Base-by-base conservation (phyloP, 73 alveolate species). In the Halteria grandinella region DNA sequence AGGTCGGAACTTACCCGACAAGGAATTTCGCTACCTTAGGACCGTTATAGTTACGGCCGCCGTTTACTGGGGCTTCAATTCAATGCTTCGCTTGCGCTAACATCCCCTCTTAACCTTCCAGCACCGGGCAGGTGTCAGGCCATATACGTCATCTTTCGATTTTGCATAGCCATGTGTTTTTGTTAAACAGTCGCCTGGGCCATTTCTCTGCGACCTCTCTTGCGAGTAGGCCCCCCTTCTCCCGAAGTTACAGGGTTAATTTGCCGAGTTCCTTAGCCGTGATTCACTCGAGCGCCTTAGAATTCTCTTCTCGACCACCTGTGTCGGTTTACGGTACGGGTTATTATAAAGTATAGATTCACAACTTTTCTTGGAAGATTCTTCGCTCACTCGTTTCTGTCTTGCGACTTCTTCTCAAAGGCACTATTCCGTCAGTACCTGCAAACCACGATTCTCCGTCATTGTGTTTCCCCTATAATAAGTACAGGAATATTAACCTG, bases 251-350 rank as follows among this genome's bases (percentile, higher is more conserved):
- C 90, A 44, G 90, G 49, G 40, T 21, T 33, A 79, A 12, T 79
- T 79, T 79, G 90, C 90, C 90, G 75, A 79, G 79, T 79, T 79
- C 90, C 90, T 79, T 79, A 76, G 52, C 15, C 60, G 1, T 12
- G 11, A 47, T 50, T 79, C 47, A 15, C 41, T 70, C 51, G 53
- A n/a, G 7, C 63, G 44, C 64, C 45, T 66, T 64, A 51, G 90
- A 48, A 34, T 79, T 70, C 60, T 79, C 85, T 25, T 48, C 90
- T 37, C 21, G 31, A 36, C 78, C 78, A 79, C 90, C 52, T 7
- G 90, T 69, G 90, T 79, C 90, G 33, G 90, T 2, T 66, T 79
- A n/a, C n/a, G n/a, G n/a, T n/a, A n/a, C n/a, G n/a, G n/a, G n/a
- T n/a, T n/a, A n/a, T n/a, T n/a, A n/a, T n/a, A n/a, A n/a, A n/a